A percentile compares a stretch with the other conserved stretches of the same genome.
Evolutionary conservation across 148 eudicot genomes (phyloP).

Genomic region (Talinum fruticosum): DNA sequence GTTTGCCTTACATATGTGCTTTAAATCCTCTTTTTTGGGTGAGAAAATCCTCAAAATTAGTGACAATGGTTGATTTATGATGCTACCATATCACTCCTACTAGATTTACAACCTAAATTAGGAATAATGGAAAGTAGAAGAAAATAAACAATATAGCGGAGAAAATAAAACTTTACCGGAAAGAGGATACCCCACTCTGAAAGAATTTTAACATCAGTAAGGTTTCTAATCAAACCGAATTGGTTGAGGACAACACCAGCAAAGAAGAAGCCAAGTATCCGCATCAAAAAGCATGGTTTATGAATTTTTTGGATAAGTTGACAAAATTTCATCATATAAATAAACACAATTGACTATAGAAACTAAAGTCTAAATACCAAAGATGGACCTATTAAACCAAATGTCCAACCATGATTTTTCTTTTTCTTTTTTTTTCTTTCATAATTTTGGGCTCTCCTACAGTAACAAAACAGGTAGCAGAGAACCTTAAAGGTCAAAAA

Average conservation of each 20-base stretch:
- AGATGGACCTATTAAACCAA: background rate
- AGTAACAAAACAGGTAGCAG: too few species aligned
- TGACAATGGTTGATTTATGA: background rate
- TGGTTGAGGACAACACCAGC: constrained; percentile 95
- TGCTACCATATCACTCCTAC: background rate
- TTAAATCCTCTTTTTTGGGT: too few species aligned
- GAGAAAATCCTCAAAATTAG: background rate
- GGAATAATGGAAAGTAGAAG: background rate
- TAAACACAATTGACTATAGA: background rate
- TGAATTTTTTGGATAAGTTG: background rate
- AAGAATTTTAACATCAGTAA: constrained; percentile 86
- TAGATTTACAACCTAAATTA: background rate
- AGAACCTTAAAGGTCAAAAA: background rate
- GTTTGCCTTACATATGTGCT: background rate
- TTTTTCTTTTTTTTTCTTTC: too few species aligned
- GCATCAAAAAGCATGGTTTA: constrained; percentile 25
- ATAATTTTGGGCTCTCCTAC: too few species aligned
- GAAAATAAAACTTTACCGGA: constrained; percentile 52
- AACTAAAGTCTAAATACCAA: background rate
- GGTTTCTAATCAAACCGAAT: constrained; percentile 88
- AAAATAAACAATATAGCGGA: constrained; percentile 11
- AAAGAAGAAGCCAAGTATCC: constrained; percentile 97
- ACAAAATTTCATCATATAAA: constrained; percentile 10
- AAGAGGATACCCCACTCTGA: constrained; percentile 99
- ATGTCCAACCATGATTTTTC: background rate